Base-by-base conservation (phyloP, 768 basidiomycete genomes). In the Tylopilus sp. region DNA sequence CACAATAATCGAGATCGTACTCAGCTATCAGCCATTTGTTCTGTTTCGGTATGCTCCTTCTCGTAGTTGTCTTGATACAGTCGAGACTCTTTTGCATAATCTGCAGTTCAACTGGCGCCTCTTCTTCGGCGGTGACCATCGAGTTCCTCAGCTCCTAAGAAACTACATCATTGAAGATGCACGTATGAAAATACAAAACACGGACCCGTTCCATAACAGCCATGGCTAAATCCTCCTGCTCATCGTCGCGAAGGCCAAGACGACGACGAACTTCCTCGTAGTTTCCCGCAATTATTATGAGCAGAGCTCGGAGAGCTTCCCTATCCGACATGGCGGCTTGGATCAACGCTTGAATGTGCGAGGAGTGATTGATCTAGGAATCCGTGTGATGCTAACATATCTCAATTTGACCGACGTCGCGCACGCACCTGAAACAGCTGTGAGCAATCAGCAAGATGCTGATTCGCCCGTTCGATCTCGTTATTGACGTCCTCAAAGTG, bases 1-100 rank as follows among this genome's bases (percentile, higher is more conserved):
- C 51, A 9, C 60, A 62, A 38, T 61, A 52, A 3, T 66, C 65
- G 22, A 69, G 63, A n/a, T 69, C 67, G 42, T 65, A 62, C 4
- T 61, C 49, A 24, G 61, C 62, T 29, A 69, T 61, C 9, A 58
- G 58, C 66, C 66, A 69, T n/a, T 53, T 51, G 10, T 21, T 34
- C 40, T 36, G 54, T 28, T 37, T 51, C 8, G 50, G 50, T 9
- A 31, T 31, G 19, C 29, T 43, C n/a, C 45, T 50, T 21, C 54
- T 44, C 4, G 54, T 55, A 1, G 48, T 55, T 3, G 40, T 12
- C 25, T 34, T 48, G 36, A 50, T 44, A 11, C 54, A 45, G 4
- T 45, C 48, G 3, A 55, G n/a, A 26, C 44, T 50, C 26, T 45
- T 43, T 19, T 45, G 42, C 38, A 54, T 44, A 10, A 55, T 22